Evolutionary conservation across 2,329 filamentous ascomycete species (phyloP).

Genomic region (Thelonectria blattea): DNA sequence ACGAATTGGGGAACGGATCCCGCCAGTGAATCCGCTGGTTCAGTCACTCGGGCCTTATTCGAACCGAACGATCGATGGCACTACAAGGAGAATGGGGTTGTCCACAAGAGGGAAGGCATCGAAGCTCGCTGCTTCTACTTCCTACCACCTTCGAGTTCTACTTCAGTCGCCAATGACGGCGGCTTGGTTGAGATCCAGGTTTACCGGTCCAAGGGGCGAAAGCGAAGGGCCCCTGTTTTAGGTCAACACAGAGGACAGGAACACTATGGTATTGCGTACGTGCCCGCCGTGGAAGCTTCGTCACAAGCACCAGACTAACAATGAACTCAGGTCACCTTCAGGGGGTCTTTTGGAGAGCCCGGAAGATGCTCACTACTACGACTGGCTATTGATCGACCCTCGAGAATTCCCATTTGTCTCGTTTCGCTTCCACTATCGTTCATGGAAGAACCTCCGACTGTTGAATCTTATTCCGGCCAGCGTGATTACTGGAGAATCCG

Average conservation of each 20-base stretch:
- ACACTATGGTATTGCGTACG: conserved; percentile 61
- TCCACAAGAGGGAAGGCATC: conserved; percentile 48
- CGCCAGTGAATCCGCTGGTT: conserved; percentile 42
- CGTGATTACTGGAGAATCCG: not conserved
- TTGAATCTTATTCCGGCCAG: conserved; percentile 54
- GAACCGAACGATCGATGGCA: conserved; percentile 52
- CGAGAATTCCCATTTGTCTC: conserved; percentile 58
- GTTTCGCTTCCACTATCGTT: conserved; percentile 64
- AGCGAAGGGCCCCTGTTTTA: conserved; percentile 49
- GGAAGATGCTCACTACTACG: conserved; percentile 57
- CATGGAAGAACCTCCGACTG: conserved; percentile 53
- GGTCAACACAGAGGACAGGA: conserved; percentile 54
- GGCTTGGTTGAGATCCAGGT: conserved; percentile 61
- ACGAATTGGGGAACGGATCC: conserved; percentile 59
- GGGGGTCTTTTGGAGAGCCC: conserved; percentile 60
- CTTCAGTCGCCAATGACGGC: conserved; percentile 56
- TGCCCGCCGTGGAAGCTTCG: conserved; percentile 4
- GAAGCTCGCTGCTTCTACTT: conserved; percentile 60
- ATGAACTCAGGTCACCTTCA: conserved; percentile 53
- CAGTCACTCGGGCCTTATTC: conserved; percentile 55
- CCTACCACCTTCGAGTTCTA: conserved; percentile 44
- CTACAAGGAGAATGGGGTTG: conserved; percentile 45
- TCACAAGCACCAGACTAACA: conserved; percentile 15
- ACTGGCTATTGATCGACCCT: conserved; percentile 58
- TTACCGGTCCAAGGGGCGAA: conserved; percentile 58